Evolutionary conservation across 768 basidiomycete genomes (phyloP), one percentile per base, ranked within the genome.

Genomic region (Rhodocollybia butyracea): DNA sequence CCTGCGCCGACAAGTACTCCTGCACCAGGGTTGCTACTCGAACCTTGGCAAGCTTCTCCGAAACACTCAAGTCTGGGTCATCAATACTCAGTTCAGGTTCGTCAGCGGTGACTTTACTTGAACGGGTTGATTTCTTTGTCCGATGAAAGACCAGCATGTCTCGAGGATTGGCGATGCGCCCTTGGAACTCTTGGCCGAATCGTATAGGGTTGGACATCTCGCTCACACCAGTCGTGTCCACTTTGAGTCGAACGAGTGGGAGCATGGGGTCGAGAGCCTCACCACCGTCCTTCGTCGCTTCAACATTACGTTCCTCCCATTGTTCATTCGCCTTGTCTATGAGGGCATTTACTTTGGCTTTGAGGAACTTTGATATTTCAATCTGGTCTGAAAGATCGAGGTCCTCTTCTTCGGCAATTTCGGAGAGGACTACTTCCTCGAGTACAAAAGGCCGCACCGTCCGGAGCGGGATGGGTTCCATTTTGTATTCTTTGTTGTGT

Each of bases 181-280:
- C 92, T 60, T 86, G 82, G 69, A 98, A 98, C 67, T 96, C 91
- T 67, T 96, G 94, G 1, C 97, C 96, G 67, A 99, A 97, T 10
- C 97, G 88, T 50, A 96, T 88, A 22, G 96, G 95, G 68, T 99
- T 99, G 52, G 90, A 93, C 73, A 93, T 93, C 63, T 92, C 90
- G 55, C 84, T 85, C 7, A 94, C 89, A 40, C 89, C 91, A 0
- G 95, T 91, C 0, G 93, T 95, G 66, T 96, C 93, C 17, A 88
- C 91, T 76, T 92, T 94, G 17, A 97, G 76, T 12, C 94, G 82
- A 46, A 97, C 75, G 45, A 97, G 83, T 1, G 94, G 96, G 10
- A 98, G 80, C 87, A 96, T 90, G 6, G 71, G 78, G 10, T 81
- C 77, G 1, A 85, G 69, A 52, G 79, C 78, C 50, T 81, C 79